A percentile compares a stretch with the other conserved stretches of the same genome.
Conservation (phyloP, 2,329 filamentous ascomycete genomes). For the Neonectria magnoliae region DNA sequence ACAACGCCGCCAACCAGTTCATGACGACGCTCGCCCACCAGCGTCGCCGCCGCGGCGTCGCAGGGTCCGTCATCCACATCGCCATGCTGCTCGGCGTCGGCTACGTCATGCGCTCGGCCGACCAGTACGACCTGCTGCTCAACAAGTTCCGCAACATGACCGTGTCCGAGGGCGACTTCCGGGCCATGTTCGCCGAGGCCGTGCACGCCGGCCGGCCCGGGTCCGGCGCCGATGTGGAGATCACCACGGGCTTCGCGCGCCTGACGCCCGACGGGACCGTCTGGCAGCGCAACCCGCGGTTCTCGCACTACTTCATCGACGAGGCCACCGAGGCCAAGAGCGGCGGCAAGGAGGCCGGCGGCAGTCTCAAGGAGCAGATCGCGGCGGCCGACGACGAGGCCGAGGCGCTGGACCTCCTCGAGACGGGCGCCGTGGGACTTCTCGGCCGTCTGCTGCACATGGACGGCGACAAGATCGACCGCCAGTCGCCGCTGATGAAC, state of each 20-base stretch:
- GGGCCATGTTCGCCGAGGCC: neutral
- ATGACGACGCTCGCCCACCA: neutral
- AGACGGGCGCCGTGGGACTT: neutral
- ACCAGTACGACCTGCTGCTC: neutral
- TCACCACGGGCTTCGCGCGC: neutral
- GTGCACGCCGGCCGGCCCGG: neutral
- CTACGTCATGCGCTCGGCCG: neutral
- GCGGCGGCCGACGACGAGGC: neutral
- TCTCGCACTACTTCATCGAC: neutral
- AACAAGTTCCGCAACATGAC: conserved; percentile 5
- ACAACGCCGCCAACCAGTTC: conserved; percentile 57
- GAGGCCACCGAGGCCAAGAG: neutral
- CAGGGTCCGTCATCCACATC: neutral
- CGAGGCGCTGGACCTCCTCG: neutral
- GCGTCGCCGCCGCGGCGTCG: neutral
- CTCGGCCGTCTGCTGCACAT: neutral
- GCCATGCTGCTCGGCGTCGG: neutral
- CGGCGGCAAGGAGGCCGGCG: neutral
- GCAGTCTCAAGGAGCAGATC: neutral
- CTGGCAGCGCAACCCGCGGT: neutral
- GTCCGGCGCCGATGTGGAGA: neutral
- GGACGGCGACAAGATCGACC: conserved; percentile 1
- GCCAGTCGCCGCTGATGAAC: neutral
- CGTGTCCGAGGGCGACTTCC: neutral
- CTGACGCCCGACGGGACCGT: neutral